Conservation (phyloP, 1,284 basidiomycete species). For the Porogramme epimiltina region DNA sequence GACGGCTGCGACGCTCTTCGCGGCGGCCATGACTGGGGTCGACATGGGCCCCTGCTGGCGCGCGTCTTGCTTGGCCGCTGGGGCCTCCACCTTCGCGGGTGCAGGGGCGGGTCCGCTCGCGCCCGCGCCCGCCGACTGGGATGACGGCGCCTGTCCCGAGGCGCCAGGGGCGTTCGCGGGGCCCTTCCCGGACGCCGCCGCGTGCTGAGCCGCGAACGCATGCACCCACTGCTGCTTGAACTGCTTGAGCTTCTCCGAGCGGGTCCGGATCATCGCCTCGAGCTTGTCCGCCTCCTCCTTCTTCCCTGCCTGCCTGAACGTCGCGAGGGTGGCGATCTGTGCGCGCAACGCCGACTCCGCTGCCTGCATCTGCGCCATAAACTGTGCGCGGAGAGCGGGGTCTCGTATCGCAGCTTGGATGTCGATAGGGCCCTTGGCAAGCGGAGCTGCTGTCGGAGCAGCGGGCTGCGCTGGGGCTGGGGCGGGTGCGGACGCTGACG, state of each 20-base stretch:
- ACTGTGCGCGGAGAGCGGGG: background rate
- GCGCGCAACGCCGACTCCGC: conserved; percentile 4
- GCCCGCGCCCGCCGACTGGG: too few relatives aligned
- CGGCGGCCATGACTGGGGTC: background rate
- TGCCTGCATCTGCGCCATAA: background rate
- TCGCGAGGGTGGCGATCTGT: background rate
- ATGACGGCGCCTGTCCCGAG: too few relatives aligned
- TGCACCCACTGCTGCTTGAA: conserved; percentile 5
- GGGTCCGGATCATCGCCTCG: conserved; percentile 8
- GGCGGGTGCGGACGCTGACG: background rate
- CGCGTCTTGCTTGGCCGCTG: too few relatives aligned
- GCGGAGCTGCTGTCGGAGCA: too few relatives aligned
- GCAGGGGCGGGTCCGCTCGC: too few relatives aligned
- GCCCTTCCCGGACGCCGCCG: too few relatives aligned
- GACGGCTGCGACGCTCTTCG: background rate
- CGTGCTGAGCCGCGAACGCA: background rate
- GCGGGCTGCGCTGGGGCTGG: background rate
- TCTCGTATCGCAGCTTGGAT: background rate
- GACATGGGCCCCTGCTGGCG: too few relatives aligned
- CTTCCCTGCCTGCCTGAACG: conserved; percentile 5
- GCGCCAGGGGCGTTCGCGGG: too few relatives aligned
- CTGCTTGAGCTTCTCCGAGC: conserved; percentile 7
- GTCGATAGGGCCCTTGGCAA: background rate
- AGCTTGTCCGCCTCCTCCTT: conserved; percentile 7
- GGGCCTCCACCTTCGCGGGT: too few relatives aligned